A percentile compares a stretch with the other conserved stretches of the same genome.
Conservation (phyloP, 1,139 yeast genomes). For the Kazachstania sp. region DNA sequence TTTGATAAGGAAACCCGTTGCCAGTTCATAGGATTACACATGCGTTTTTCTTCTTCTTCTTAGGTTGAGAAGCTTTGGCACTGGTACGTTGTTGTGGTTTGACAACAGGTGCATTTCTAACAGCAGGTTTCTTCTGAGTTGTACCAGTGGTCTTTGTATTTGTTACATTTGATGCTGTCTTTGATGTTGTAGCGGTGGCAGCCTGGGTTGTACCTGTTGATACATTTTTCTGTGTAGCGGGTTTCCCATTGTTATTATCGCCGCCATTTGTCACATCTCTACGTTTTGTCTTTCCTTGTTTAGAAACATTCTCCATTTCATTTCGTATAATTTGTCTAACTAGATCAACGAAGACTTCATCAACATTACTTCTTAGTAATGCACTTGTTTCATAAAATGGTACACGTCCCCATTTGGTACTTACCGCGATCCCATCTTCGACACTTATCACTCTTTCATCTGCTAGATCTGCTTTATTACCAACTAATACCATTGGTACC, state of each 20-base stretch:
- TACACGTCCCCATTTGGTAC: conserved; percentile 78
- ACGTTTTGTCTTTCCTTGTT: conserved; percentile 5
- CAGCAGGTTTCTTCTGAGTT: not conserved
- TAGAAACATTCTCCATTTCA: conserved; percentile 35
- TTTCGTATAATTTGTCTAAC: conserved; percentile 82
- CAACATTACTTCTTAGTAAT: conserved; percentile 80
- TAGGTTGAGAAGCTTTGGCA: not conserved
- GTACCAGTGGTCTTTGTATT: not conserved
- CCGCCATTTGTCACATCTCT: not conserved
- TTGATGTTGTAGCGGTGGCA: not conserved
- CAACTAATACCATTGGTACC: conserved; percentile 82
- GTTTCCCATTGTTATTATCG: not conserved
- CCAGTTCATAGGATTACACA: conserved; percentile 1
- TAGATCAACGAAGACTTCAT: conserved; percentile 80
- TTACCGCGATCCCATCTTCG: conserved; percentile 74
- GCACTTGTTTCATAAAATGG: conserved; percentile 95
- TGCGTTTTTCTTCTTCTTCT: conserved; percentile 1
- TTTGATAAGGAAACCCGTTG: too few relatives aligned
- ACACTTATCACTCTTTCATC: conserved; percentile 67
- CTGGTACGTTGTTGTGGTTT: not conserved
- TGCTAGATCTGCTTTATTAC: conserved; percentile 77
- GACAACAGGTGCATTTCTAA: not conserved
- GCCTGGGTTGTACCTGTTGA: too few relatives aligned
- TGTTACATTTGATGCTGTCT: too few relatives aligned
- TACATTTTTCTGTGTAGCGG: not conserved